Evolutionary conservation across 2,329 filamentous ascomycete genomes (phyloP).

Genomic region (Lecanoromycetidae sp.): DNA sequence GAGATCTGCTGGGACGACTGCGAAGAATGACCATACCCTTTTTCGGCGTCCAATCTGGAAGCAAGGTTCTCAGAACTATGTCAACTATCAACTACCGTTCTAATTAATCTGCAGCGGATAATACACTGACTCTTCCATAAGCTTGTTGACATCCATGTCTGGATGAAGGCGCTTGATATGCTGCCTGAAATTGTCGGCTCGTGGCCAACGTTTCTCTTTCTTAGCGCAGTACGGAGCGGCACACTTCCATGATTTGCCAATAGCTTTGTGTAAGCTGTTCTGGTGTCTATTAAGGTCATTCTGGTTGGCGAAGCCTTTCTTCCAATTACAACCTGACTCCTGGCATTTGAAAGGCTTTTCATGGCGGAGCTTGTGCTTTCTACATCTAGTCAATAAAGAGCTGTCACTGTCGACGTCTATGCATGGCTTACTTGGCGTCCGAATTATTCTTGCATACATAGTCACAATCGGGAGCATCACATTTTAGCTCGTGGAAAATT

Average conservation of each 20-base stretch:
- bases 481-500: background rate
- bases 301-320: conserved; percentile 59
- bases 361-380: conserved; percentile 29
- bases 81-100: conserved; percentile 17
- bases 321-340: conserved; percentile 40
- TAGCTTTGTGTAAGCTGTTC: conserved; percentile 54
- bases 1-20: conserved; percentile 17
- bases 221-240: conserved; percentile 43
- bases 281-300: conserved; percentile 77
- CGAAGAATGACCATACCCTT: background rate
- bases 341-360: conserved; percentile 54
- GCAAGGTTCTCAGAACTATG: conserved; percentile 21
- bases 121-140: conserved; percentile 37
- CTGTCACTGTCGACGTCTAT: background rate
- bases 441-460: conserved; percentile 12
- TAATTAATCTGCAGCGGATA: background rate
- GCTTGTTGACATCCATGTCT: conserved; percentile 31
- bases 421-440: conserved; percentile 12
- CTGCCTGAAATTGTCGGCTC: conserved; percentile 74
- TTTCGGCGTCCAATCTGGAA: conserved; percentile 1
- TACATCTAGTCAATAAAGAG: conserved; percentile 1
- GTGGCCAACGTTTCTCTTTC: conserved; percentile 61
- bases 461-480: background rate
- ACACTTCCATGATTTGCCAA: conserved; percentile 49
- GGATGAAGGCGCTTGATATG: conserved; percentile 62